Conservation (phyloP, 1,284 basidiomycete species). For the Naganishia sp. region DNA sequence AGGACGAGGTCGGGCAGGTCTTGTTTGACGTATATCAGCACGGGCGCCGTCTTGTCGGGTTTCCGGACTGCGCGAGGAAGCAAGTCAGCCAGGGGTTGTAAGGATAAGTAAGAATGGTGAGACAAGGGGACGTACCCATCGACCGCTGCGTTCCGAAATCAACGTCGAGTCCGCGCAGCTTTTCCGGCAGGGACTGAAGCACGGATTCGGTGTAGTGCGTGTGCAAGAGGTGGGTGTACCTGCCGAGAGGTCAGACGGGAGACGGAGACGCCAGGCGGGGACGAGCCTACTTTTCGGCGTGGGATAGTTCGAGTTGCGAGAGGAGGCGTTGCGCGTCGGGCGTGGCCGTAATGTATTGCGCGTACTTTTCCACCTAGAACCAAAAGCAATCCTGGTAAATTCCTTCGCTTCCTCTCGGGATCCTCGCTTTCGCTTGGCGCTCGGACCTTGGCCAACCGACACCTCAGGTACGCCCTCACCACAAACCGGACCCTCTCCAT, state of each 20-base stretch:
- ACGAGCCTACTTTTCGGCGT: conserved; percentile 66
- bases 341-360: conserved; percentile 70
- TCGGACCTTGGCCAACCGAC: conserved; percentile 75
- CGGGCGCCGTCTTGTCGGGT: conserved; percentile 70
- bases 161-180: conserved; percentile 67
- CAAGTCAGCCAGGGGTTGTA: too few relatives aligned
- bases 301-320: conserved; percentile 74
- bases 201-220: conserved; percentile 72
- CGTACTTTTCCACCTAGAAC: conserved; percentile 77
- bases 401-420: background rate
- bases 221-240: conserved; percentile 71
- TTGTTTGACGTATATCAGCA: conserved; percentile 74
- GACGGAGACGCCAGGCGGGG: too few relatives aligned
- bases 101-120: too few relatives aligned
- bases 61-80: conserved; percentile 61
- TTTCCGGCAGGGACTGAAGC: conserved; percentile 72
- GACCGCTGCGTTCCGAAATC: conserved; percentile 65
- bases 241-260: conserved; percentile 43
- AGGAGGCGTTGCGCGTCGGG: conserved; percentile 69
- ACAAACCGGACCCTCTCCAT: conserved; percentile 89
- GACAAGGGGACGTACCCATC: too few relatives aligned
- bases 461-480: conserved; percentile 81
- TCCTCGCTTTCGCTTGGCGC: background rate
- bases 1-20: conserved; percentile 69
- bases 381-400: background rate